Evolutionary conservation across 2,329 filamentous ascomycete genomes (phyloP).

Genomic region (Penicillium sp.): DNA sequence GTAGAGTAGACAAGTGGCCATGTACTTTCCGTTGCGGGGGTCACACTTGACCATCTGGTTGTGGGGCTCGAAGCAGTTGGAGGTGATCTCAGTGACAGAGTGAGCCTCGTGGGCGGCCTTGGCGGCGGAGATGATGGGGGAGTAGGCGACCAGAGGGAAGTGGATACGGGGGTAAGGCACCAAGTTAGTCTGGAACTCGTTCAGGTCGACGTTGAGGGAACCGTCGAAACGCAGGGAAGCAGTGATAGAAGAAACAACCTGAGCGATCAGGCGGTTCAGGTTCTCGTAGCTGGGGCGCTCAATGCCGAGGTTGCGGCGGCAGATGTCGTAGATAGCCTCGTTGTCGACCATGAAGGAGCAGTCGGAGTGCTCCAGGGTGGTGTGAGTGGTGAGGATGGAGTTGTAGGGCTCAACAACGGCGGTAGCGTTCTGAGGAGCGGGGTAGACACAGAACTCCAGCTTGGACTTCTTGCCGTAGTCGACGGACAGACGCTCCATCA

Average conservation of each 20-base stretch:
- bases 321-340: conserved; percentile 99
- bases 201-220: conserved; percentile 97
- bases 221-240: conserved; percentile 98
- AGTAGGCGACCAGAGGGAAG: conserved; percentile 96
- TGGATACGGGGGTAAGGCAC: conserved; percentile 98
- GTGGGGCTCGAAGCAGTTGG: conserved; percentile 98
- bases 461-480: conserved; percentile 99
- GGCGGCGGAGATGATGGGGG: conserved; percentile 88
- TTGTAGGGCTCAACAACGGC: conserved; percentile 99
- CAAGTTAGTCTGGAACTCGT: conserved; percentile 99
- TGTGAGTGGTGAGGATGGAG: conserved; percentile 98
- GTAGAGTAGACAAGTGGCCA: conserved; percentile 98
- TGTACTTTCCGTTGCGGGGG: conserved; percentile 98
- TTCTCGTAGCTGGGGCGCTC: conserved; percentile 98
- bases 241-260: conserved; percentile 98
- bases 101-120: conserved; percentile 98
- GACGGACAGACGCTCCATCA: conserved; percentile 98
- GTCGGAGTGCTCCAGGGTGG: conserved; percentile 98
- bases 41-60: conserved; percentile 99
- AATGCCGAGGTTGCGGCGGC: conserved; percentile 93
- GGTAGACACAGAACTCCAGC: conserved; percentile 99
- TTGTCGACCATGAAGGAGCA: conserved; percentile 99
- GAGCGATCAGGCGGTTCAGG: conserved; percentile 96
- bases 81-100: conserved; percentile 97
- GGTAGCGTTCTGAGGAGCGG: conserved; percentile 92